phyloP scores from a whole-genome alignment of 257 asterid species.

The Solanum corneliomulleri region DNA sequence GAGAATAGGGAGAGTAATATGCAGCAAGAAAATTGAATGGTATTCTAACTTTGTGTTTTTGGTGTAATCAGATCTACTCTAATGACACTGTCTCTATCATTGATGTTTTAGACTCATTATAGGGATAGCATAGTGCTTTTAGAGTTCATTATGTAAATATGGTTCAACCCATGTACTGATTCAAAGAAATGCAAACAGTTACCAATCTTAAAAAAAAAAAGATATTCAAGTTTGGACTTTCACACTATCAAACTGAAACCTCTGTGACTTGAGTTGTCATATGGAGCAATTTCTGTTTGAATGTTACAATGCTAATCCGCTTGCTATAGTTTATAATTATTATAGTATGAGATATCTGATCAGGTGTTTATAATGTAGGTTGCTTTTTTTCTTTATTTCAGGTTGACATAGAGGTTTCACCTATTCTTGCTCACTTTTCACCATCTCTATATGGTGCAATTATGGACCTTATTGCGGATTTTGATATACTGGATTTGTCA shows the following conservation, averaged over 20 bases:
- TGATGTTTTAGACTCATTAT: too few relatives aligned
- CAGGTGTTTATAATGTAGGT: constrained; percentile 1
- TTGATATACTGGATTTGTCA: constrained; percentile 25
- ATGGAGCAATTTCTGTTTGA: neutral
- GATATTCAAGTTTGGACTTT: neutral
- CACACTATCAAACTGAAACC: neutral
- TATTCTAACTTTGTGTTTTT: too few relatives aligned
- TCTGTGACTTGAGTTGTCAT: neutral
- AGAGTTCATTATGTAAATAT: too few relatives aligned
- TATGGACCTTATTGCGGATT: constrained; percentile 35
- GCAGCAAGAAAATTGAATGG: too few relatives aligned
- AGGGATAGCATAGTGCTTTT: too few relatives aligned
- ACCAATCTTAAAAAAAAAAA: neutral
- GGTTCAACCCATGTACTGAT: too few relatives aligned
- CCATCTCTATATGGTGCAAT: constrained; percentile 39
- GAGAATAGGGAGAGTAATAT: too few relatives aligned
- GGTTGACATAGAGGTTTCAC: constrained; percentile 52
- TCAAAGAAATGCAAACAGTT: too few relatives aligned
- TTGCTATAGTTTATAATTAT: neutral
- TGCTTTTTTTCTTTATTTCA: constrained; percentile 29
- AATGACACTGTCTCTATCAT: too few relatives aligned
- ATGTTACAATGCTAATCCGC: neutral
- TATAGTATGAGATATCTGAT: neutral
- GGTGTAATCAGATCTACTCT: too few relatives aligned
- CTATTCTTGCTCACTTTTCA: constrained; percentile 60